Evolutionary conservation across 139 green algal species (phyloP), one percentile per base, ranked within the genome.

Genomic region (Chlamydomonas sp.): DNA sequence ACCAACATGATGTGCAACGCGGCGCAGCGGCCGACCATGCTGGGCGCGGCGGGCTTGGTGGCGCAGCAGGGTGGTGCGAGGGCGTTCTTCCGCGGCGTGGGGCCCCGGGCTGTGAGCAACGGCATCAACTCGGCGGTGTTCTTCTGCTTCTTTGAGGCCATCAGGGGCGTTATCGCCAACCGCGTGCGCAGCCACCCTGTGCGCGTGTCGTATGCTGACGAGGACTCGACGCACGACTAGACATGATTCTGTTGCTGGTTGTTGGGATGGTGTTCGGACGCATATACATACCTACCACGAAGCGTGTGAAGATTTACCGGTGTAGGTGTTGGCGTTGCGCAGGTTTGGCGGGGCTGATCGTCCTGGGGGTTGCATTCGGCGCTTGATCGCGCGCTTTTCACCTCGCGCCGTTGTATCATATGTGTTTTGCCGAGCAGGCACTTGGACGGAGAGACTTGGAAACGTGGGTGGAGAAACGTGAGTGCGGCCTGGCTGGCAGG

Each of bases 1-100:
- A 99, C 97, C 20, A 93, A 95, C 77, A 97, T 99, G 95, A 98
- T 98, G 95, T 96, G 93, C 90, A 90, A 92, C 3, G 96, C 96
- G 4, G 92, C 94, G 1, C 64, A 60, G 17, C 87, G 93, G 20
- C 96, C 96, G 2, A 92, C 91, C 17, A 95, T 97, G 88, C 67
- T 72, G 0, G 63, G 18, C 20, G 84, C 84, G 1, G 63, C 75
- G 57, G 18, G 31, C 16, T 2, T 72, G 75, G 84, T 88, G 74
- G 15, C 77, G 75, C 4, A 14, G 64, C 62, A 90, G 62, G 90
- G 88, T 31, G 93, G 94, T 3, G 72, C 89, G 12, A 20, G 7
- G 5, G 92, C 90, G 1, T 96, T 96, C 86, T 95, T 96, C 81
- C 84, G 90, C 15, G 96, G 96, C 83, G 85, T 98, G 17, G 94